phyloP scores from a whole-genome alignment of 164 flowering plant species.

The Stephania cephalantha region DNA sequence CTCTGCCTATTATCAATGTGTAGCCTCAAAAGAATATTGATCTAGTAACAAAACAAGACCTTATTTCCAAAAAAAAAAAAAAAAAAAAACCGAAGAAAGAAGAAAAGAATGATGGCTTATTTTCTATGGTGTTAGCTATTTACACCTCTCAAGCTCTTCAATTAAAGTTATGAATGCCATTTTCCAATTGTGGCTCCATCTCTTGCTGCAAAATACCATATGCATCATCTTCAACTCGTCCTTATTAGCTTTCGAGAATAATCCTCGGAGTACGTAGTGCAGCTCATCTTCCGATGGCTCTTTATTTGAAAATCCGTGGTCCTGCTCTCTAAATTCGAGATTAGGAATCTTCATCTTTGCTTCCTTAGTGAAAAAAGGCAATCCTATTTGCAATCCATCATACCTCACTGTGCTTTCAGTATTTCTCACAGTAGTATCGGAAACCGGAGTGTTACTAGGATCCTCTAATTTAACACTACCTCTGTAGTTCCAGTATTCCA shows the following conservation, averaged over 20 bases:
- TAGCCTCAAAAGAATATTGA: constrained; percentile 7
- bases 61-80: neutral
- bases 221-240: constrained; percentile 44
- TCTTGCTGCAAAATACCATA: constrained; percentile 34
- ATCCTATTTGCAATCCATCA: constrained; percentile 8
- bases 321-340: constrained; percentile 19
- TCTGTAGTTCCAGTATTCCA: constrained; percentile 60
- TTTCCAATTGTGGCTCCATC: constrained; percentile 33
- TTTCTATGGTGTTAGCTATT: constrained; percentile 7
- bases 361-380: constrained; percentile 15
- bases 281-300: constrained; percentile 24
- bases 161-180: constrained; percentile 30
- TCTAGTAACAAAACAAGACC: neutral
- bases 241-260: constrained; percentile 45
- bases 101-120: constrained; percentile 11
- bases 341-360: constrained; percentile 16
- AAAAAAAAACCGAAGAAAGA: neutral
- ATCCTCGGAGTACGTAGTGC: constrained; percentile 28
- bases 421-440: neutral
- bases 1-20: constrained; percentile 10
- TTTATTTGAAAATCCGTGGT: neutral
- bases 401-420: constrained; percentile 2
- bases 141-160: constrained; percentile 38
- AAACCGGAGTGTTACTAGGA: constrained; percentile 1
- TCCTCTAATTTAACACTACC: neutral